Conservation (phyloP, 2,329 filamentous ascomycete species). For the Exophiala phaeomuriformis region DNA sequence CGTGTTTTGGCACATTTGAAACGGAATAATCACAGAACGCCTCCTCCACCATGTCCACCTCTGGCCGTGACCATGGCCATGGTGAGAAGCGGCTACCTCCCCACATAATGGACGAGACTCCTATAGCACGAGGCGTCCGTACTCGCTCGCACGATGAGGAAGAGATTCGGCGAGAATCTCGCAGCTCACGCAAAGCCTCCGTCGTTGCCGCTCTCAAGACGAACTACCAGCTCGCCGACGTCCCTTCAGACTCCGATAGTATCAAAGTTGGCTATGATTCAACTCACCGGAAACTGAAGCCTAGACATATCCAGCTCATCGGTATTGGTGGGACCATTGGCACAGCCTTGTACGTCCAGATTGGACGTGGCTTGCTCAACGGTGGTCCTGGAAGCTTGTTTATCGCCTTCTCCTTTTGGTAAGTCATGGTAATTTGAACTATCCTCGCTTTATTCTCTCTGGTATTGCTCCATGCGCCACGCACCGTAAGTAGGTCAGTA, state of each 20-base stretch:
- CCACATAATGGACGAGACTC: conserved; percentile 20
- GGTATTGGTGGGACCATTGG: conserved; percentile 43
- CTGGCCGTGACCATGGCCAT: conserved; percentile 4
- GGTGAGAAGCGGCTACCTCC: conserved; percentile 13
- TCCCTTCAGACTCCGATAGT: conserved; percentile 7
- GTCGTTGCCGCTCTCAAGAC: conserved; percentile 24
- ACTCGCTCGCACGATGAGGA: conserved; percentile 17
- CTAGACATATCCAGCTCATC: conserved; percentile 42
- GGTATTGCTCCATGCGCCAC: background rate
- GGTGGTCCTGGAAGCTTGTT: conserved; percentile 41
- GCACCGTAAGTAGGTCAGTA: background rate
- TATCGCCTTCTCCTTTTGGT: conserved; percentile 42
- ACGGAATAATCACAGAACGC: too few species aligned
- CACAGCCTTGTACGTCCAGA: conserved; percentile 39
- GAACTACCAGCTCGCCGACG: conserved; percentile 22
- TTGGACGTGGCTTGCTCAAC: conserved; percentile 35
- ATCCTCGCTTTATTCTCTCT: background rate
- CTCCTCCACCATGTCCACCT: conserved; percentile 1
- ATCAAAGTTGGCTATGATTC: conserved; percentile 14
- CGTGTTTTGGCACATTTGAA: too few species aligned
- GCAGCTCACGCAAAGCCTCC: conserved; percentile 17
- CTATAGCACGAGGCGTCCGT: conserved; percentile 21
- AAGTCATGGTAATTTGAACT: conserved; percentile 26
- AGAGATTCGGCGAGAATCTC: conserved; percentile 16
- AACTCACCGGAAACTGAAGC: conserved; percentile 35